These are phyloP conservation scores for Waltiozyma sp. DNA, from an alignment of 1,139 yeast genomes.

Conservation along the genomic window DNA sequence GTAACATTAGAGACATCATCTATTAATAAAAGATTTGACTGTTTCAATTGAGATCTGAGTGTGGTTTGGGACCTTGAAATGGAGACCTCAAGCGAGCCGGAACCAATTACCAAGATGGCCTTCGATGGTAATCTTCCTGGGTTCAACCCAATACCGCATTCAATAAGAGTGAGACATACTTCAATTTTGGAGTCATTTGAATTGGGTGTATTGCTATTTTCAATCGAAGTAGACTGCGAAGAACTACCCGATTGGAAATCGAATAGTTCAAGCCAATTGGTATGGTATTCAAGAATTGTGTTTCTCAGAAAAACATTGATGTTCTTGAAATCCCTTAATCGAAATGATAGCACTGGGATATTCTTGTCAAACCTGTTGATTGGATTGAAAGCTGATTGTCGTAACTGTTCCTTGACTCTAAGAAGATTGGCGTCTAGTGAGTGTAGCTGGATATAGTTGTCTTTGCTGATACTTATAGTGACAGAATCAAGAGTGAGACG, in stretches of 20 bases:
- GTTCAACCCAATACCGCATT: constrained; percentile 43
- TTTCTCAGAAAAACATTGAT: constrained; percentile 34
- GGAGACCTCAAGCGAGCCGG: constrained; percentile 41
- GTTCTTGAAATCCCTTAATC: constrained; percentile 18
- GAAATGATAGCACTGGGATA: constrained; percentile 25
- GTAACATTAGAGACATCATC: constrained; percentile 39
- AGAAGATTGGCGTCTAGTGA: constrained; percentile 4
- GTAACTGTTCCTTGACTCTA: constrained; percentile 15
- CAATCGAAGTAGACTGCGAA: no score
- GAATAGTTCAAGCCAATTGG: constrained; percentile 37
- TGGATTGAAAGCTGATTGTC: constrained; percentile 24
- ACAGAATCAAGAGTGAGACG: constrained; percentile 17
- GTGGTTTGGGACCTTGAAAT: constrained; percentile 23
- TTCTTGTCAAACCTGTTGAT: constrained; percentile 22
- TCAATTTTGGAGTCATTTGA: constrained; percentile 18
- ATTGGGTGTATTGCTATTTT: no score
- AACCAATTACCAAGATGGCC: constrained; percentile 36
- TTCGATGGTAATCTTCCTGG: constrained; percentile 51
- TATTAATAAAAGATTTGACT: constrained; percentile 36
- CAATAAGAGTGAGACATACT: constrained; percentile 35
- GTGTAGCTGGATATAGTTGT: constrained; percentile 25
- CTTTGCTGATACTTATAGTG: constrained; percentile 26
- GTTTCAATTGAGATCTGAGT: constrained; percentile 35
- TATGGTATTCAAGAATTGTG: constrained; percentile 38
- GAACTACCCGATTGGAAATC: not conserved